Base-by-base conservation (phyloP, 179 eudicot genomes). In the Camellia oleifera region DNA sequence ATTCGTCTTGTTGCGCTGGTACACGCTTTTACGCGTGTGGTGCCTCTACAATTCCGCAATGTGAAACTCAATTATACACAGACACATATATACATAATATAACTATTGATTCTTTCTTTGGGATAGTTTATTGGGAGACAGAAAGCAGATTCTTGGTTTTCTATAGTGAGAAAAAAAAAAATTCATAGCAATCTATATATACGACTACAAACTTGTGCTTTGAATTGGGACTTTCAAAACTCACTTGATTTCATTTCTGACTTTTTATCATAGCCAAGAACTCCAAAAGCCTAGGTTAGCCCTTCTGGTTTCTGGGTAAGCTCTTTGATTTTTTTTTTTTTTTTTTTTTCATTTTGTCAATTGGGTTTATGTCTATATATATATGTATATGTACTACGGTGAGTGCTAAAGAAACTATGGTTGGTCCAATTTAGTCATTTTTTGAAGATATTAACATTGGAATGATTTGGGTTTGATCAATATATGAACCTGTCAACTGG, bases 1-100 rank as follows among this genome's bases (percentile, higher is more conserved):
- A 26, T 54, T 48, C 40, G 74, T 9, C 14, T 1, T 3, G 26
- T 50, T 2, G 62, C 42, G 50, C 45, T 1, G 15, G 67, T n/a
- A 75, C 56, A 68, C 78, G 68, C 78, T 45, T 75, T 68, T 4
- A 60, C 10, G 68, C 78, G 78, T 60, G 68, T 75, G 68, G 40
- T 2, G 18, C 0, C n/a, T 23, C 5, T n/a, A 4, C 67, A 18
- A 20, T 6, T 57, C 67, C 67, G 26, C 67, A 11, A 26, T 5
- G 65, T 61, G 65, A 4, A 17, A 4, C 8, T 20, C 67, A 32
- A 32, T 32, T 32, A 32, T 32, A 32, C 40, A 32, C 40, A 32
- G 2, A 2, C 61, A 63, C 20, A 7, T 14, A 69, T 15, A 3
- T 18, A 68, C 7, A 68, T 12, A 68, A 68, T 71, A 20, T n/a